Percentiles rank a stretch among this genome's conserved stretches.
These are phyloP conservation scores for Gentiana dahurica DNA, from an alignment of 257 asterid genomes.

Conservation along the genomic window DNA sequence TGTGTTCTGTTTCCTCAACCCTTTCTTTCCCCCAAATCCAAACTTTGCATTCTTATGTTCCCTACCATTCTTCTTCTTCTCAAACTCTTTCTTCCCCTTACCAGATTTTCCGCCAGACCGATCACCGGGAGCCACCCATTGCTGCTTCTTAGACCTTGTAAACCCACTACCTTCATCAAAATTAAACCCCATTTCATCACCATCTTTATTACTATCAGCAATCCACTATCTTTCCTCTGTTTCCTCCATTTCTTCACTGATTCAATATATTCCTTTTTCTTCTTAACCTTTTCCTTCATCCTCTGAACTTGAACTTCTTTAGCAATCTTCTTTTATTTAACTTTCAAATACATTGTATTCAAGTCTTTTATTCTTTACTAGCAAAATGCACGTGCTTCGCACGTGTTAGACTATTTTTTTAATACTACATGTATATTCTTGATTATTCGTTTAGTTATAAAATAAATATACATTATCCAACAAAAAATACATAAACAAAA, in stretches of 20 bases:
- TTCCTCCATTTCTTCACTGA: slow-evolving; percentile 94
- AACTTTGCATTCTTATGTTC: slow-evolving; percentile 55
- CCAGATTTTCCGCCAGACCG: slow-evolving; percentile 73
- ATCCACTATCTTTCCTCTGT: slow-evolving; percentile 74
- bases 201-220: slow-evolving; percentile 35
- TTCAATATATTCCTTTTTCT: slow-evolving; percentile 83
- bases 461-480: no score
- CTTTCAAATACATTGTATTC: no score
- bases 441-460: no score
- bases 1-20: slow-evolving; percentile 82
- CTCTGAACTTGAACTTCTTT: slow-evolving; percentile 76
- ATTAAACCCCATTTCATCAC: slow-evolving; percentile 39
- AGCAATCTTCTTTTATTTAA: slow-evolving; percentile 45
- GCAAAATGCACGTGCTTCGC: no score
- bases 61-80: slow-evolving; percentile 37
- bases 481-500: no score
- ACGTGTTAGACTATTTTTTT: no score
- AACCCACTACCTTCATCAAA: slow-evolving; percentile 64
- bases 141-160: slow-evolving; percentile 52
- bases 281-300: slow-evolving; percentile 66
- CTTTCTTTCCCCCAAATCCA: slow-evolving; percentile 90
- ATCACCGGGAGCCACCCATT: slow-evolving; percentile 72
- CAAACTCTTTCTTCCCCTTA: slow-evolving; percentile 36
- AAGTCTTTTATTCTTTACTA: no score
- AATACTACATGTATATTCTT: no score